A percentile compares a stretch with the other conserved stretches of the same genome.
Conservation (phyloP, 345 rosid species). For the Arabidopsis arenosa region DNA sequence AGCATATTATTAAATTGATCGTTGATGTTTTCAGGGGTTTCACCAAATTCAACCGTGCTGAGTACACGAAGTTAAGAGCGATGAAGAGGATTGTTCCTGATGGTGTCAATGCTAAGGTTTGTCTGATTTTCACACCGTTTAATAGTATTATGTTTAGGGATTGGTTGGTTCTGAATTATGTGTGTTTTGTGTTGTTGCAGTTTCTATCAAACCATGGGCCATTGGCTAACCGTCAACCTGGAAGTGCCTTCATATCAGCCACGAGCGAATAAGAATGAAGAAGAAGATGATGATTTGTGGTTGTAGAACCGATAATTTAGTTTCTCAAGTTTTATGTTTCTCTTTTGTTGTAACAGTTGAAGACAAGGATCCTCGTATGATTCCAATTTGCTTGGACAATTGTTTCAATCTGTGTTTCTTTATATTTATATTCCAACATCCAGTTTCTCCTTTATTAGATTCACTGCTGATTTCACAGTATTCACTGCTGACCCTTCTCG, state of each 20-base stretch:
- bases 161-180: not conserved
- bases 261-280: constrained; percentile 32
- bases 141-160: not conserved
- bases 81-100: constrained; percentile 58
- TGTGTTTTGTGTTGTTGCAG: constrained; percentile 30
- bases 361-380: constrained; percentile 31
- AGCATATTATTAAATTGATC: not conserved
- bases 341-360: constrained; percentile 14
- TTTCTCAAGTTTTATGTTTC: not conserved
- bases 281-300: constrained; percentile 36
- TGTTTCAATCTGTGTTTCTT: not conserved
- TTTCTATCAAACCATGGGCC: constrained; percentile 50
- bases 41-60: constrained; percentile 59
- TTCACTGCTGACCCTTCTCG: too few relatives aligned
- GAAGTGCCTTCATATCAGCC: constrained; percentile 50
- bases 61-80: constrained; percentile 54
- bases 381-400: constrained; percentile 26
- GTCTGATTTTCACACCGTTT: not conserved
- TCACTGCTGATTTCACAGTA: too few relatives aligned
- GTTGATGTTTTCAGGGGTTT: constrained; percentile 53
- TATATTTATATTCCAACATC: not conserved
- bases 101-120: constrained; percentile 65
- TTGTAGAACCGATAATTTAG: constrained; percentile 32
- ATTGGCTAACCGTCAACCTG: constrained; percentile 50
- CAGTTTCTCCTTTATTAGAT: not conserved